Conservation (phyloP, 2,329 filamentous ascomycete genomes). For the Penicillium corylophilum region DNA sequence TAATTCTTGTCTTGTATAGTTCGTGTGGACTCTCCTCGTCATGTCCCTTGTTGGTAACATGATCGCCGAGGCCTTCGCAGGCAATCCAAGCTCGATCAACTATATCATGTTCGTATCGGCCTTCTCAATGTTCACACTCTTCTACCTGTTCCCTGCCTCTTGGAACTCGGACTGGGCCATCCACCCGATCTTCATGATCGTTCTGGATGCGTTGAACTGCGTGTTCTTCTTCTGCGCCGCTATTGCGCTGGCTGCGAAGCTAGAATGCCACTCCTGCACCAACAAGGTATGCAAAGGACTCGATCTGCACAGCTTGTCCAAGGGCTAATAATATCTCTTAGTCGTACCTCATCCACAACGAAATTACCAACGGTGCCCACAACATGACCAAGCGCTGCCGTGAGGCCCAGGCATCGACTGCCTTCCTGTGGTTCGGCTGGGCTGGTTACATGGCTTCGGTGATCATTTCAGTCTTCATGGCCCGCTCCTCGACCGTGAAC, state of each 20-base stretch:
- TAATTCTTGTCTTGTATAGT: slow-evolving; percentile 38
- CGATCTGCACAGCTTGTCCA: background rate
- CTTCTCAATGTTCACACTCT: slow-evolving; percentile 49
- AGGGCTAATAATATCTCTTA: background rate
- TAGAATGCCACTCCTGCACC: slow-evolving; percentile 46
- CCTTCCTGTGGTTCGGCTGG: slow-evolving; percentile 55
- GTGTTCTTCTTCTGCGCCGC: slow-evolving; percentile 51
- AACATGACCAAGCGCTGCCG: slow-evolving; percentile 45
- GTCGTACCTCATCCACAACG: slow-evolving; percentile 29
- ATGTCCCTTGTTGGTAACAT: slow-evolving; percentile 64
- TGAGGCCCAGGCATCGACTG: slow-evolving; percentile 51
- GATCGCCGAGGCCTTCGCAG: slow-evolving; percentile 52
- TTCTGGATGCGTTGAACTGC: slow-evolving; percentile 48
- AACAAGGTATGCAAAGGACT: slow-evolving; percentile 41
- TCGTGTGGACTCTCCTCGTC: slow-evolving; percentile 60
- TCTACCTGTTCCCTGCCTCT: slow-evolving; percentile 49
- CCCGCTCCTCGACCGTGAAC: slow-evolving; percentile 34
- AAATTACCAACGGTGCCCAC: slow-evolving; percentile 46
- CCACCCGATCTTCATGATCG: slow-evolving; percentile 45
- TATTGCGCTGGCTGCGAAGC: slow-evolving; percentile 49
- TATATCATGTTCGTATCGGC: slow-evolving; percentile 51
- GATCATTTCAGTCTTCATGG: slow-evolving; percentile 40
- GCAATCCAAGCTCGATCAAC: slow-evolving; percentile 59
- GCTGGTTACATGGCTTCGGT: slow-evolving; percentile 44
- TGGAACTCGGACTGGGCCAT: slow-evolving; percentile 41